These are phyloP conservation scores for Suillus weaverae DNA, from an alignment of 768 basidiomycete species.

Conservation along the genomic window DNA sequence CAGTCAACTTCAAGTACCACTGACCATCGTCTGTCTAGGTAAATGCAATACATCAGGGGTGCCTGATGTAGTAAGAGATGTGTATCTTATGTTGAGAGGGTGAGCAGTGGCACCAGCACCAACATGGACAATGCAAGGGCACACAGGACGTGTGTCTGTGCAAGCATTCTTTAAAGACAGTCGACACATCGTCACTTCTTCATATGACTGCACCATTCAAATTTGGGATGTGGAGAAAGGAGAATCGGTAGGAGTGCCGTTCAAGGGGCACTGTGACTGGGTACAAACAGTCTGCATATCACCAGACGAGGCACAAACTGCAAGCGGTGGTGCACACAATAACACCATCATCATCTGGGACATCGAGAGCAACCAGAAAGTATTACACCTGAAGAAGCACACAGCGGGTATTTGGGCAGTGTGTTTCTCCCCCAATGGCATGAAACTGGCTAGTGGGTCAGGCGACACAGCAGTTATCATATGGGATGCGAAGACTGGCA, in stretches of 20 bases:
- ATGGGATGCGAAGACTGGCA: constrained; percentile 2
- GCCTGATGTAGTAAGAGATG: not conserved
- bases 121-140: not conserved
- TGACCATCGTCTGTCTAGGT: not conserved
- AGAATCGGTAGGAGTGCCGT: not conserved
- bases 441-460: constrained; percentile 39
- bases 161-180: constrained; percentile 3
- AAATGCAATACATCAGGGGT: not conserved
- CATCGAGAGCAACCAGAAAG: not conserved
- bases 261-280: constrained; percentile 3
- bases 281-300: constrained; percentile 8
- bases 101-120: not conserved
- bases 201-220: not conserved
- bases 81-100: not conserved
- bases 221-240: constrained; percentile 7
- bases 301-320: constrained; percentile 4
- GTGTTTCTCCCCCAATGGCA: constrained; percentile 42
- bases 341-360: constrained; percentile 17
- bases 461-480: constrained; percentile 4
- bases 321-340: constrained; percentile 18
- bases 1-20: no score
- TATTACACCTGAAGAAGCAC: not conserved
- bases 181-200: not conserved
- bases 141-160: not conserved
- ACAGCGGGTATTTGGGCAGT: constrained; percentile 28